Evolutionary conservation across 2,329 filamentous ascomycete genomes (phyloP).

Genomic region (Colletotrichum sp.): DNA sequence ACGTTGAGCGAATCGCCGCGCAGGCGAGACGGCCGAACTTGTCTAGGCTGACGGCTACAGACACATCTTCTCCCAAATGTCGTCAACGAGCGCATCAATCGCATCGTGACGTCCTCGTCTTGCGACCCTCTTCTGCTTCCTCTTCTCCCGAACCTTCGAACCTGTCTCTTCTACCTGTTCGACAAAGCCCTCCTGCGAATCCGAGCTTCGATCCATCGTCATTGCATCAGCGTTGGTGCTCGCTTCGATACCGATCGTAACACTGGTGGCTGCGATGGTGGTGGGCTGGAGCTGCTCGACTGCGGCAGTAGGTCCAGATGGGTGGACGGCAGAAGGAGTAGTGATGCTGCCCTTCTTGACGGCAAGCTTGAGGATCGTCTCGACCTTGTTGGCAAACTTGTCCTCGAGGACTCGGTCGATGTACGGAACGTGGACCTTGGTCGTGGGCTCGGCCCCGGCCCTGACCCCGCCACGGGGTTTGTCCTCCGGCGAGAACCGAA

Average conservation of each 20-base stretch:
- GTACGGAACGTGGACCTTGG: not conserved
- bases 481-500: not conserved
- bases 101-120: not conserved
- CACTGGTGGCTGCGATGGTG: not conserved
- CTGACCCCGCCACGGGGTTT: not conserved
- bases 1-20: not conserved
- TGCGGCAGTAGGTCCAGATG: not conserved
- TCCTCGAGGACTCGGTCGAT: not conserved
- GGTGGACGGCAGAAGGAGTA: not conserved
- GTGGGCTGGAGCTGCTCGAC: not conserved
- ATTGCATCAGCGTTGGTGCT: not conserved
- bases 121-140: not conserved
- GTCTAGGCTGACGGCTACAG: not conserved
- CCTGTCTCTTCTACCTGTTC: not conserved
- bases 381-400: not conserved
- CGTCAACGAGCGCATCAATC: not conserved
- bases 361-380: not conserved
- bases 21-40: not conserved
- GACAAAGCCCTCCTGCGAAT: not conserved
- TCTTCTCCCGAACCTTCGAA: not conserved
- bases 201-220: not conserved
- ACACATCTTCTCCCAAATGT: not conserved
- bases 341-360: not conserved
- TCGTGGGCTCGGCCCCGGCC: not conserved
- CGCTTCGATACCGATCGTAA: not conserved